Percentiles rank a stretch among this genome's conserved stretches.
phyloP scores from a whole-genome alignment of 2,329 filamentous ascomycete species.

The Sphaceloma murrayae region DNA sequence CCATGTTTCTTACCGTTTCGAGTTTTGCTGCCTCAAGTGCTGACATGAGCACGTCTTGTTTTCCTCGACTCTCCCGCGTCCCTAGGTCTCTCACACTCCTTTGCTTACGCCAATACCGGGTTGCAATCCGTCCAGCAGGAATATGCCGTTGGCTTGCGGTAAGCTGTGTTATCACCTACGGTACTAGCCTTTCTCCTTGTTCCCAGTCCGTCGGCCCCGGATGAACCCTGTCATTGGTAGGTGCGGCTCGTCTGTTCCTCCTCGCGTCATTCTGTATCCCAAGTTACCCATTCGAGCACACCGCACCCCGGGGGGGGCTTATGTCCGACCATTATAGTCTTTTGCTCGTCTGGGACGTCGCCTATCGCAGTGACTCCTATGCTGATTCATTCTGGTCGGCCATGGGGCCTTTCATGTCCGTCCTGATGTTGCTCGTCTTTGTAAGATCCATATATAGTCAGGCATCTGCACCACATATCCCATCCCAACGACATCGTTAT shows the following conservation, averaged over 20 bases:
- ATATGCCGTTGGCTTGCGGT: neutral
- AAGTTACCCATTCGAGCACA: neutral
- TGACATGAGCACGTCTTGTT: conserved; percentile 1
- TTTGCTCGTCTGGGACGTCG: neutral
- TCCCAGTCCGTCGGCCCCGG: too few relatives aligned
- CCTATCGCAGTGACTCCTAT: neutral
- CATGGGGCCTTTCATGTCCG: neutral
- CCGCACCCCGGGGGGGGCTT: neutral
- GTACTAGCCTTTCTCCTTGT: too few relatives aligned
- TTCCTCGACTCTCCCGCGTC: too few relatives aligned
- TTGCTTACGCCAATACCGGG: conserved; percentile 8
- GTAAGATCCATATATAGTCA: too few relatives aligned
- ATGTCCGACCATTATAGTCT: conserved; percentile 7
- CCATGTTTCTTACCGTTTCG: too few relatives aligned
- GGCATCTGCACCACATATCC: too few relatives aligned
- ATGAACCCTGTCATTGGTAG: conserved; percentile 1
- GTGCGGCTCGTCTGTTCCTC: too few relatives aligned
- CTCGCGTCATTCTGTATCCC: neutral
- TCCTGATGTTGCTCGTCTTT: neutral
- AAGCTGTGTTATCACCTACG: too few relatives aligned
- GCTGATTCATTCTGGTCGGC: conserved; percentile 8
- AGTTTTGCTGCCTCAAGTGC: conserved; percentile 5
- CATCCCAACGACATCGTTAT: too few relatives aligned
- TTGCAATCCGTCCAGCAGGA: neutral
- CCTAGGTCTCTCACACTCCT: too few relatives aligned